A percentile compares a stretch with the other conserved stretches of the same genome.
Conservation (phyloP, 257 asterid genomes). For the Capsicum rhomboideum region DNA sequence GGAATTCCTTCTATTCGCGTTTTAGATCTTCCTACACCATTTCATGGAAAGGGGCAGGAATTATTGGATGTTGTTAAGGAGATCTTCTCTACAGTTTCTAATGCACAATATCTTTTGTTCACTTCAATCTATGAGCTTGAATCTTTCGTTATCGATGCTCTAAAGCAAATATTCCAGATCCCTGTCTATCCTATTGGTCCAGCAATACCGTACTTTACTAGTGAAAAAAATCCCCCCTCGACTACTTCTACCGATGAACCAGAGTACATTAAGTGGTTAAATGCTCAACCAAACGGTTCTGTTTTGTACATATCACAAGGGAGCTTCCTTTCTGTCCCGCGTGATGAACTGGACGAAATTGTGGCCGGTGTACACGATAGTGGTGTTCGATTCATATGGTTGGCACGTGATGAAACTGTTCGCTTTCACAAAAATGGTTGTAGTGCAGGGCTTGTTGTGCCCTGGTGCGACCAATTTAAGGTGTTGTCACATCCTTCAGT, state of each 20-base stretch:
- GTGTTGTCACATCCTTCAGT: conserved; percentile 43
- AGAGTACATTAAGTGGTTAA: conserved; percentile 33
- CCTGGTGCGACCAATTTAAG: conserved; percentile 56
- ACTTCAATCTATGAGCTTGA: conserved; percentile 40
- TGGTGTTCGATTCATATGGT: conserved; percentile 52
- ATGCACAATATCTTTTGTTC: conserved; percentile 34
- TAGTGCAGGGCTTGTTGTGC: conserved; percentile 38
- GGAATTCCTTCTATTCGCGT: conserved; percentile 38
- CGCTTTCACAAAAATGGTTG: not conserved
- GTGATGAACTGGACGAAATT: conserved; percentile 42
- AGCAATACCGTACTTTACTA: conserved; percentile 14
- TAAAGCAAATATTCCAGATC: conserved; percentile 11
- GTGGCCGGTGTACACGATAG: conserved; percentile 26
- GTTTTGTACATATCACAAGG: conserved; percentile 59
- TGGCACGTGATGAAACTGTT: conserved; percentile 22
- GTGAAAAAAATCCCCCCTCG: not conserved
- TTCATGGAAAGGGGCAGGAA: conserved; percentile 12
- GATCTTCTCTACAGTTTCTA: conserved; percentile 5
- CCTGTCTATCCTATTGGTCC: conserved; percentile 43
- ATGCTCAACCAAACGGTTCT: conserved; percentile 37
- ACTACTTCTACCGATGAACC: not conserved
- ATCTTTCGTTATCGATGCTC: conserved; percentile 23
- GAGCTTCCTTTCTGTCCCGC: conserved; percentile 37
- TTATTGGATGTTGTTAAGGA: not conserved
- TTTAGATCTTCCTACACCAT: conserved; percentile 30